A percentile compares a stretch with the other conserved stretches of the same genome.
These are phyloP conservation scores for Hypoxylon sp. DNA, from an alignment of 2,329 filamentous ascomycete species.

Conservation along the genomic window DNA sequence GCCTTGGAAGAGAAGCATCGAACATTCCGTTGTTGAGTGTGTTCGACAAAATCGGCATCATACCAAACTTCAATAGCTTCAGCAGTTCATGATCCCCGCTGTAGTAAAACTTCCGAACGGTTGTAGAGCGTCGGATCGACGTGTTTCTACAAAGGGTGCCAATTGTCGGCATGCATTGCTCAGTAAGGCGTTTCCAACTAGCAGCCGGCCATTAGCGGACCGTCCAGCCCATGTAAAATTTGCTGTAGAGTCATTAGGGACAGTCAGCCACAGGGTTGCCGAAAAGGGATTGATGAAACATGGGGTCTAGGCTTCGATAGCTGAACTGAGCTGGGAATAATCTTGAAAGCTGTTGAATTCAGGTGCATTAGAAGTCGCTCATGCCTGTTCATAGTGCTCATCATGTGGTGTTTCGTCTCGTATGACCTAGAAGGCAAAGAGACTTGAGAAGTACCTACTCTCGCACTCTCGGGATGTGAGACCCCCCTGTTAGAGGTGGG, in stretches of 20 bases:
- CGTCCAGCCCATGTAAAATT: constrained; percentile 28
- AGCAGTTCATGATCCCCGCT: constrained; percentile 29
- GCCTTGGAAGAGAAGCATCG: constrained; percentile 13
- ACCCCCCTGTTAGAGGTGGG: constrained; percentile 29
- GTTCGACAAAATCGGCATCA: constrained; percentile 13
- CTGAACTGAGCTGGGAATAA: constrained; percentile 22
- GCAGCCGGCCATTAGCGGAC: constrained; percentile 11
- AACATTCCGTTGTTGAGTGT: constrained; percentile 19
- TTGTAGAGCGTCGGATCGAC: constrained; percentile 40
- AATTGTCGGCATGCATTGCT: constrained; percentile 16
- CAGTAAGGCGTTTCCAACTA: constrained; percentile 18
- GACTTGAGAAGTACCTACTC: constrained; percentile 17
- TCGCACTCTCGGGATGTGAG: constrained; percentile 9
- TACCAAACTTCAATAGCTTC: constrained; percentile 34
- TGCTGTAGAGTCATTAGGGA: constrained; percentile 18
- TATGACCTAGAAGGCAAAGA: constrained; percentile 11
- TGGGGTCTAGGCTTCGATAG: constrained; percentile 39
- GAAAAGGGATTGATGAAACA: constrained; percentile 46
- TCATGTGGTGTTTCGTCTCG: constrained; percentile 22
- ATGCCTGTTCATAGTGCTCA: constrained; percentile 14
- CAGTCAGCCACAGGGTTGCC: constrained; percentile 28
- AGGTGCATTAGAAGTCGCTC: constrained; percentile 10
- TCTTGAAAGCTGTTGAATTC: constrained; percentile 19
- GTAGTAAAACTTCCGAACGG: constrained; percentile 39
- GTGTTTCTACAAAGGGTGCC: constrained; percentile 23